Percentiles rank a stretch among this genome's conserved stretches.
These are phyloP conservation scores for Brasenia schreberi DNA, from an alignment of 164 flowering plant species.

Conservation along the genomic window DNA sequence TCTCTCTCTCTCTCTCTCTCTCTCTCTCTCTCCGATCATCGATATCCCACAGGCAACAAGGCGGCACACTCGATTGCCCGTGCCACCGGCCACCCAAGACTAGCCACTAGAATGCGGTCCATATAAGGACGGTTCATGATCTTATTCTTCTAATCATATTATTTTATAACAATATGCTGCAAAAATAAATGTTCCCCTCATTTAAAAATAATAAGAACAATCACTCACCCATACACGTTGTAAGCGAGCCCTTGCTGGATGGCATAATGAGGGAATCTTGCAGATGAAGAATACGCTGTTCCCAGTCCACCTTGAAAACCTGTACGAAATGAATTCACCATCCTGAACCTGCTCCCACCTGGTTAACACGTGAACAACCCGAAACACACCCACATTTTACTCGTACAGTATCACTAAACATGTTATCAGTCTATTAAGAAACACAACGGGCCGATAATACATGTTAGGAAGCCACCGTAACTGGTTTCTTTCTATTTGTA, in stretches of 20 bases:
- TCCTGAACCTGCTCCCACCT: constrained; percentile 43
- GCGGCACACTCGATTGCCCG: background rate
- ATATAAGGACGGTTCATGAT: background rate
- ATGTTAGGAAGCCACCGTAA: too few species aligned
- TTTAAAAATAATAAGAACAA: background rate
- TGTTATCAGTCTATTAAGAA: too few species aligned
- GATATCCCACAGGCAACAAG: background rate
- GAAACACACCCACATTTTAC: background rate
- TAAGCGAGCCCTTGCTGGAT: constrained; percentile 83
- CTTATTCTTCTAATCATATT: background rate
- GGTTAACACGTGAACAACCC: constrained; percentile 4
- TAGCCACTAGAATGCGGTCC: background rate
- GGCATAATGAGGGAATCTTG: constrained; percentile 88
- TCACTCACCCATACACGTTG: constrained; percentile 56
- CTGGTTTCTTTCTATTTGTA: too few species aligned
- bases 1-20: too few species aligned
- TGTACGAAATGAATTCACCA: constrained; percentile 36
- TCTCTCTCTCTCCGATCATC: too few species aligned
- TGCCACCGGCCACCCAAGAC: background rate
- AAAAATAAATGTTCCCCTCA: background rate
- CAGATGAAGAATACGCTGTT: constrained; percentile 51
- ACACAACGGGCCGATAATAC: too few species aligned
- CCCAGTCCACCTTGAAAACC: constrained; percentile 44
- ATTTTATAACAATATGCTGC: background rate
- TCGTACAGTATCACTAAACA: too few species aligned